Conservation (phyloP, 208 protist species). For the Wallacemonas sp. region DNA sequence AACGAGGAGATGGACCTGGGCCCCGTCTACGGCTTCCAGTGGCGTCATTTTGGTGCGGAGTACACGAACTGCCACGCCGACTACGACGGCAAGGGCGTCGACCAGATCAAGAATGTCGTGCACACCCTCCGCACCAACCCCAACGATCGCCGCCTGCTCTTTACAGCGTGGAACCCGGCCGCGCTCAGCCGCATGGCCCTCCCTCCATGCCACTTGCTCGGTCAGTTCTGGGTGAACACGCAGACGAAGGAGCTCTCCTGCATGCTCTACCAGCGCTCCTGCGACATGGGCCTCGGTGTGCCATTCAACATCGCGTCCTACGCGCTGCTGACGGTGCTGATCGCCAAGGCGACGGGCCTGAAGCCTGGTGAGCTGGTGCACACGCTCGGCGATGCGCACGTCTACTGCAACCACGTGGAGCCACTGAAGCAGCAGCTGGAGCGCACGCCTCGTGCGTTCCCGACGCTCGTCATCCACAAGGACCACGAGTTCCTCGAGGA, state of each 20-base stretch:
- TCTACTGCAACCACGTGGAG: slow-evolving; percentile 98
- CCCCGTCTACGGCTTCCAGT: slow-evolving; percentile 99
- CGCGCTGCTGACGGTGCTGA: slow-evolving; percentile 94
- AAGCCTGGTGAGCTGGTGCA: slow-evolving; percentile 97
- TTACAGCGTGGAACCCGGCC: slow-evolving; percentile 98
- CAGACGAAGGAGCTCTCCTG: slow-evolving; percentile 93
- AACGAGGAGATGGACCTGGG: slow-evolving; percentile 97
- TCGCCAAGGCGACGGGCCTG: slow-evolving; percentile 93
- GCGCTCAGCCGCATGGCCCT: slow-evolving; percentile 96
- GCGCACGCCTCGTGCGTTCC: slow-evolving; percentile 94
- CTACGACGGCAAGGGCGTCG: slow-evolving; percentile 95
- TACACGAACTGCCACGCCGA: slow-evolving; percentile 89
- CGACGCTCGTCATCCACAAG: slow-evolving; percentile 69
- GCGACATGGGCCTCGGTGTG: slow-evolving; percentile 98
- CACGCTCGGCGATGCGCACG: slow-evolving; percentile 97
- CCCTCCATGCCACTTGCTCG: slow-evolving; percentile 98
- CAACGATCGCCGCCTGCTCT: slow-evolving; percentile 94
- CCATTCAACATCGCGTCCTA: slow-evolving; percentile 99
- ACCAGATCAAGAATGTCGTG: slow-evolving; percentile 95
- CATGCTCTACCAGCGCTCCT: slow-evolving; percentile 94
- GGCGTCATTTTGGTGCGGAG: slow-evolving; percentile 97
- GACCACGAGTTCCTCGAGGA: slow-evolving; percentile 90
- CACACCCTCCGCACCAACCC: slow-evolving; percentile 94
- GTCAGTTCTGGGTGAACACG: slow-evolving; percentile 96
- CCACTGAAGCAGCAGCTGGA: slow-evolving; percentile 94